phyloP scores from a whole-genome alignment of 2,329 filamentous ascomycete genomes.

The Cylindrodendrum hubeiense region DNA sequence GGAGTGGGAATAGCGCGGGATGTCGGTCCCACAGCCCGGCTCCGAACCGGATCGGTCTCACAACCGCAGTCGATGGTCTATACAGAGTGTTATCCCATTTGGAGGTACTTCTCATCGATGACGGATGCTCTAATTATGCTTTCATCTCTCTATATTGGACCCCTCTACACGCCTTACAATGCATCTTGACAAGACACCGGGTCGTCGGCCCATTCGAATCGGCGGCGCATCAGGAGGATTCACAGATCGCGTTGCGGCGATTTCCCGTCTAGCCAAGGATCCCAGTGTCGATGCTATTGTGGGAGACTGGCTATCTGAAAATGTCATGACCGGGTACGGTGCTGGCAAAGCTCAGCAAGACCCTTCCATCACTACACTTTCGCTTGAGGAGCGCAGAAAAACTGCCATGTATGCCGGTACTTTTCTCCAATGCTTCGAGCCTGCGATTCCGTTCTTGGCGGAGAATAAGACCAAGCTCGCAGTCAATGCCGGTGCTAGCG shows the following conservation, averaged over 20 bases:
- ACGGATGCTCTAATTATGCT: background rate
- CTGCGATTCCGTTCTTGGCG: conserved; percentile 48
- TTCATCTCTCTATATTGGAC: background rate
- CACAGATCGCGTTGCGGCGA: conserved; percentile 48
- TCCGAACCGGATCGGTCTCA: background rate
- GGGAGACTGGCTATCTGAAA: conserved; percentile 49
- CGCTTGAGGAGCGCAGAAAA: conserved; percentile 16
- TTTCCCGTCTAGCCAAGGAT: conserved; percentile 37
- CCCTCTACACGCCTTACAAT: background rate
- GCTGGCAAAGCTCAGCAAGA: conserved; percentile 39
- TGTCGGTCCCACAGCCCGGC: background rate
- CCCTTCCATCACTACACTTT: conserved; percentile 24
- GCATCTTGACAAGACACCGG: background rate
- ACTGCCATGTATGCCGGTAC: conserved; percentile 46
- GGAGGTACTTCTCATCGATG: background rate
- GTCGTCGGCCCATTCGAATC: conserved; percentile 42
- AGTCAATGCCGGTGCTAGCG: conserved; percentile 53
- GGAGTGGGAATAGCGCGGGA: conserved; percentile 2
- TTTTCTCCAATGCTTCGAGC: conserved; percentile 45
- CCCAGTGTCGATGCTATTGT: conserved; percentile 27
- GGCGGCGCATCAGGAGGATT: conserved; percentile 47
- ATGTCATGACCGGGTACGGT: conserved; percentile 59
- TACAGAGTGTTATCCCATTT: background rate
- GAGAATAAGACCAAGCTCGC: conserved; percentile 49
- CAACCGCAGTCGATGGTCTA: background rate